phyloP scores from a whole-genome alignment of 768 basidiomycete species.

The Hydnomerulius pinastri region DNA sequence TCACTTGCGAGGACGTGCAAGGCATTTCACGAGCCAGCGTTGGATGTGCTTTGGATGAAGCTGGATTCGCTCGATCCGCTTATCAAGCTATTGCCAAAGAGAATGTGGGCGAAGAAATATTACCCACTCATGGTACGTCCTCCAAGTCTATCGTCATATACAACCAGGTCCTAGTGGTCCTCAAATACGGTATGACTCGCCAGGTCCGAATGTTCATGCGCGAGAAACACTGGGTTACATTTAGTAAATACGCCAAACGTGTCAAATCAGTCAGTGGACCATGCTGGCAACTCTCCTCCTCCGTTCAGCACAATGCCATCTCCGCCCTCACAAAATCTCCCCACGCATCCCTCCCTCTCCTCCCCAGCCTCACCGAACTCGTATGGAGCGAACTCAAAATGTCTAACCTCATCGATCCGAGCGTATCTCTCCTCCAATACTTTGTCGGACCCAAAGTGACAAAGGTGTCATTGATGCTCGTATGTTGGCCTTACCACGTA shows the following conservation, averaged over 20 bases:
- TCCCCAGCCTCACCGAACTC: slow-evolving; percentile 27
- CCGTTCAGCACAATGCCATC: slow-evolving; percentile 19
- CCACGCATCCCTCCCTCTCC: slow-evolving; percentile 17
- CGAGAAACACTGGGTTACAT: slow-evolving; percentile 28
- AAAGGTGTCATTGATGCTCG: slow-evolving; percentile 20
- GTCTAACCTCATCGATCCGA: slow-evolving; percentile 22
- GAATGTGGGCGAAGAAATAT: slow-evolving; percentile 27
- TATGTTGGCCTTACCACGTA: slow-evolving; percentile 26
- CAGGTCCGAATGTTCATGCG: slow-evolving; percentile 28
- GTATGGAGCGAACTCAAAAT: slow-evolving; percentile 27
- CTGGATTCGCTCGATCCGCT: slow-evolving; percentile 29
- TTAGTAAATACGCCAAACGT: slow-evolving; percentile 25
- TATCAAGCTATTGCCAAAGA: slow-evolving; percentile 24
- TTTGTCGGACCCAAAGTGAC: slow-evolving; percentile 24
- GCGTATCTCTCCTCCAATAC: slow-evolving; percentile 25
- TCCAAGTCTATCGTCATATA: neutral
- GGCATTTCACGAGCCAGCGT: slow-evolving; percentile 18
- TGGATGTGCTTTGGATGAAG: slow-evolving; percentile 32
- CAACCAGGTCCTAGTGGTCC: neutral
- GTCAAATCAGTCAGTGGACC: slow-evolving; percentile 24
- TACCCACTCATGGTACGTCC: slow-evolving; percentile 21
- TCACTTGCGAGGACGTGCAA: slow-evolving; percentile 29
- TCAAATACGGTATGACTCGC: neutral
- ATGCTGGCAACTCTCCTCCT: slow-evolving; percentile 17
- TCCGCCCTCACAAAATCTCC: slow-evolving; percentile 14